phyloP scores from a whole-genome alignment of 225 moss, liverwort and hornwort genomes.

The Physcomitrellopsis africana region DNA sequence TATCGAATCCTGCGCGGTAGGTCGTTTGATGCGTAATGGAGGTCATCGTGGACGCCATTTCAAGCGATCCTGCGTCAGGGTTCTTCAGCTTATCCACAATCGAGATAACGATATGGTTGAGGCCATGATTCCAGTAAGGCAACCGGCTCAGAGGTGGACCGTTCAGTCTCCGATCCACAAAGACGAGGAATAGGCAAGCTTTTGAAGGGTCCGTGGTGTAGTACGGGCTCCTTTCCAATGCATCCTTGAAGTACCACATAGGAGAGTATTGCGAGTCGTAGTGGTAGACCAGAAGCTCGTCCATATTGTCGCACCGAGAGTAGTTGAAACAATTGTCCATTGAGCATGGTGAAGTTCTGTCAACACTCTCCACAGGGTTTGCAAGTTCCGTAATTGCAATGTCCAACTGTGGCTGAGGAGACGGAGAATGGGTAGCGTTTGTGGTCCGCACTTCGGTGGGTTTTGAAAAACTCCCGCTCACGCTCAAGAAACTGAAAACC shows the following conservation, averaged over 20 bases:
- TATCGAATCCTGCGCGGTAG: constrained; percentile 45
- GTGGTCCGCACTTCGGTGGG: neutral
- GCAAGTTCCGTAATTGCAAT: neutral
- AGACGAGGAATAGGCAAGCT: constrained; percentile 50
- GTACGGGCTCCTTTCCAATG: constrained; percentile 43
- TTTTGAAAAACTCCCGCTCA: constrained; percentile 28
- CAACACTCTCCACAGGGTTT: neutral
- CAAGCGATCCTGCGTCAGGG: constrained; percentile 17
- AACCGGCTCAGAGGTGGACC: constrained; percentile 31
- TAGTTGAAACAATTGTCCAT: constrained; percentile 56
- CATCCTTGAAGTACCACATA: constrained; percentile 49
- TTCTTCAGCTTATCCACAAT: constrained; percentile 27
- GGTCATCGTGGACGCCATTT: constrained; percentile 46
- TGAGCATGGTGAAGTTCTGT: constrained; percentile 31
- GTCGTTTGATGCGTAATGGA: constrained; percentile 38
- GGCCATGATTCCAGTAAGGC: constrained; percentile 52
- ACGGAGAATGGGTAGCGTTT: neutral
- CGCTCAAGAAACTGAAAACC: constrained; percentile 34
- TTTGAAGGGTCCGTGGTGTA: constrained; percentile 45
- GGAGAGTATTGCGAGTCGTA: constrained; percentile 35
- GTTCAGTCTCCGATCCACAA: constrained; percentile 28
- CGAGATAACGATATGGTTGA: constrained; percentile 54
- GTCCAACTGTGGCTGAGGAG: neutral
- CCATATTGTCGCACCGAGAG: constrained; percentile 50
- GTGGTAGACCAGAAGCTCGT: constrained; percentile 49